These are phyloP conservation scores for Daldinia caldariorum DNA, from an alignment of 495 filamentous ascomycete species.

Conservation along the genomic window DNA sequence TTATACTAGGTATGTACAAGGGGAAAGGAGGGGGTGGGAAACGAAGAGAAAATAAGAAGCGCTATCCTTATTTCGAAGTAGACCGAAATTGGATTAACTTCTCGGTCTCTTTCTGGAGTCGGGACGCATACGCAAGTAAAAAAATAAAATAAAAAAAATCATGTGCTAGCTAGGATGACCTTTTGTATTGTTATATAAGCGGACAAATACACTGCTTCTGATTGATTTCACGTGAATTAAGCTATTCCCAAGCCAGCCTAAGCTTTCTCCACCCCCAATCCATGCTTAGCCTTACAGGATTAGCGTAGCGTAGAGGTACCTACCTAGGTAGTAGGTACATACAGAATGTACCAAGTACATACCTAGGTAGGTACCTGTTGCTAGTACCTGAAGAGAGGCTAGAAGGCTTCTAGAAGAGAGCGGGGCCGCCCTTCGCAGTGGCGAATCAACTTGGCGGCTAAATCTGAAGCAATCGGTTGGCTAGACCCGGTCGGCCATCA, in stretches of 20 bases:
- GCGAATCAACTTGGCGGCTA: slow-evolving; percentile 43
- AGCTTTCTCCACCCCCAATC: background rate
- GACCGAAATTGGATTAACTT: slow-evolving; percentile 35
- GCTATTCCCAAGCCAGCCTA: background rate
- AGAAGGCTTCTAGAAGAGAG: slow-evolving; percentile 40
- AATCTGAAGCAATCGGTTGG: slow-evolving; percentile 39
- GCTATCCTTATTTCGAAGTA: slow-evolving; percentile 22
- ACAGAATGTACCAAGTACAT: no score
- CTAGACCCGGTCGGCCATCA: slow-evolving; percentile 24
- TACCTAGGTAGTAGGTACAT: no score
- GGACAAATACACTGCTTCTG: background rate
- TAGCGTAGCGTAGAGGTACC: no score
- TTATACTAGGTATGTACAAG: slow-evolving; percentile 15
- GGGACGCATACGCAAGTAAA: no score
- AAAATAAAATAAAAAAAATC: no score
- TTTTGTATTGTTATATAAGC: no score
- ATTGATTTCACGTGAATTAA: slow-evolving; percentile 9
- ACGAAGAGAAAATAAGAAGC: slow-evolving; percentile 2
- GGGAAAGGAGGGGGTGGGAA: no score
- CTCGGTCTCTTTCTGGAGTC: slow-evolving; percentile 41
- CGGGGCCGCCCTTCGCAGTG: slow-evolving; percentile 31
- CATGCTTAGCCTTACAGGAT: slow-evolving; percentile 10
- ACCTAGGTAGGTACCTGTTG: background rate
- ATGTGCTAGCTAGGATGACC: no score
- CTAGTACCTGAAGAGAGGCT: slow-evolving; percentile 21